These are phyloP conservation scores for Cyberlindnera xylosilytica DNA, from an alignment of 805 yeast species.

Conservation along the genomic window DNA sequence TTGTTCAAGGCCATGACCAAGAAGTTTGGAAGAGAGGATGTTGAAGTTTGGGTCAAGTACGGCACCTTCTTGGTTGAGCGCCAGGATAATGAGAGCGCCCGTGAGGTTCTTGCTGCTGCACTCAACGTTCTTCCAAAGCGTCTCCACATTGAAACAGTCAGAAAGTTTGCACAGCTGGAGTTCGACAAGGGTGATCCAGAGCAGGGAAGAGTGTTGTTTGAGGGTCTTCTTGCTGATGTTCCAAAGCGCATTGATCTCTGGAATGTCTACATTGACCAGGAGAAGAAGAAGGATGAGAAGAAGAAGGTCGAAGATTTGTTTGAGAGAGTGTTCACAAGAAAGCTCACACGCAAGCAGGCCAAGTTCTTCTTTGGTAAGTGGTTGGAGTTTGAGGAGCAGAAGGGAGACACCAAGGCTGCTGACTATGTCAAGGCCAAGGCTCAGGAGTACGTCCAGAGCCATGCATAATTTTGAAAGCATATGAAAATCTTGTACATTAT, in stretches of 20 bases:
- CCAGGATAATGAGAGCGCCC: constrained; percentile 54
- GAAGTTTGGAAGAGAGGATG: constrained; percentile 69
- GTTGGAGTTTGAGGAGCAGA: constrained; percentile 74
- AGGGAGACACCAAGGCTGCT: constrained; percentile 62
- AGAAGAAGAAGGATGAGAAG: constrained; percentile 68
- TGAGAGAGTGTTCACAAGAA: constrained; percentile 68
- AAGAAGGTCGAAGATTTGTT: constrained; percentile 72
- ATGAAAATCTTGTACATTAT: constrained; percentile 1
- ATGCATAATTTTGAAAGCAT: not conserved
- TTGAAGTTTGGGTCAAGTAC: constrained; percentile 77
- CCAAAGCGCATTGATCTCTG: constrained; percentile 91
- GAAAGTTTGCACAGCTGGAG: constrained; percentile 87
- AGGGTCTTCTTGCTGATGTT: constrained; percentile 84
- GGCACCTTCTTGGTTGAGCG: constrained; percentile 72
- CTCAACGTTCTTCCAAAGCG: constrained; percentile 68
- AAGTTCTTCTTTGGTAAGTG: constrained; percentile 93
- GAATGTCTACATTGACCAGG: constrained; percentile 95
- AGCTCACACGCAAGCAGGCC: constrained; percentile 83
- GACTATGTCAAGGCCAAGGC: constrained; percentile 92
- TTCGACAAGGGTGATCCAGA: constrained; percentile 86
- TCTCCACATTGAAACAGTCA: constrained; percentile 73
- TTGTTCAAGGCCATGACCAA: constrained; percentile 67
- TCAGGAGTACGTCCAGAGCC: constrained; percentile 58
- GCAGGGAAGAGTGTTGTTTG: constrained; percentile 91
- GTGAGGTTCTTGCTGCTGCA: constrained; percentile 70